Percentiles rank a stretch among this genome's conserved stretches.
Conservation (phyloP, 495 filamentous ascomycete species). For the Ascobolus immersus region DNA sequence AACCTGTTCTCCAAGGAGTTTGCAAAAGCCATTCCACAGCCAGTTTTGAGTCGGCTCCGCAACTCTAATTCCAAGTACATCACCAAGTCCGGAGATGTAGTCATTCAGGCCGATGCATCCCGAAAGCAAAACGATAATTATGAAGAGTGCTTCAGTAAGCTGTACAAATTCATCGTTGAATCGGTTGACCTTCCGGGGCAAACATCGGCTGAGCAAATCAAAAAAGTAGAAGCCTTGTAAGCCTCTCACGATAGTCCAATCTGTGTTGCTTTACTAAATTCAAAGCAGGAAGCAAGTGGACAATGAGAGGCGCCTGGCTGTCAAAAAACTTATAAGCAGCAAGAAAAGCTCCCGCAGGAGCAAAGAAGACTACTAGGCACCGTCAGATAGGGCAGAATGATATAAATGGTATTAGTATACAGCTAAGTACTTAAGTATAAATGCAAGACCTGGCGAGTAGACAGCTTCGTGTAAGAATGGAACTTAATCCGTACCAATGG, state of each 20-base stretch:
- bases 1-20: slow-evolving; percentile 28
- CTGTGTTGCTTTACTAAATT: slow-evolving; percentile 1
- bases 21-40: slow-evolving; percentile 38
- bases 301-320: background rate
- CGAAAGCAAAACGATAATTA: slow-evolving; percentile 41
- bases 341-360: slow-evolving; percentile 3
- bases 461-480: too few relatives aligned
- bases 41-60: slow-evolving; percentile 37
- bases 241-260: too few relatives aligned
- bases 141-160: slow-evolving; percentile 35
- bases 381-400: too few relatives aligned
- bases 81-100: slow-evolving; percentile 25
- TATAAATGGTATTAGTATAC: too few relatives aligned
- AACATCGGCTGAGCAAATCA: slow-evolving; percentile 3
- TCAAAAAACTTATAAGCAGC: slow-evolving; percentile 1
- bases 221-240: slow-evolving; percentile 5
- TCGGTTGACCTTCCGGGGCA: slow-evolving; percentile 4
- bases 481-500: slow-evolving; percentile 5
- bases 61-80: slow-evolving; percentile 29
- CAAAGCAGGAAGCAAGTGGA: slow-evolving; percentile 2
- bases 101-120: slow-evolving; percentile 42
- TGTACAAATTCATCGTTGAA: slow-evolving; percentile 29
- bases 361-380: background rate
- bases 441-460: too few relatives aligned
- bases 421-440: too few relatives aligned